phyloP scores from a whole-genome alignment of 768 basidiomycete species.

The Hygrophoropsis aurantiaca region DNA sequence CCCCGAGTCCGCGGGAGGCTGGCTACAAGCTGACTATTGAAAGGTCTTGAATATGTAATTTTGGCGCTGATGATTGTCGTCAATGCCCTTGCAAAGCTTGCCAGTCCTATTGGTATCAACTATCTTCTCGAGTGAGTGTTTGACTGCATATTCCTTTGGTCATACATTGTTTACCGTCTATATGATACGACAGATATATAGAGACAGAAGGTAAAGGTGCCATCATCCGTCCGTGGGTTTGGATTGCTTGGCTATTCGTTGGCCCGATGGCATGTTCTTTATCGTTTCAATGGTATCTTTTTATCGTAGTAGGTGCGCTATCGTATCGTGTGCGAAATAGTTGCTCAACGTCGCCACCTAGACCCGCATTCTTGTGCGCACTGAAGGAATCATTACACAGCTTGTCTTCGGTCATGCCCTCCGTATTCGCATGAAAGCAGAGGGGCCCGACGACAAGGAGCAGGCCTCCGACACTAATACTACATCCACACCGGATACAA shows the following conservation, averaged over 20 bases:
- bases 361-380: too few species aligned
- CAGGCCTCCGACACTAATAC: neutral
- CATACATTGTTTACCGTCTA: conserved; percentile 44
- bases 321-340: conserved; percentile 49
- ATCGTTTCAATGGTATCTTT: conserved; percentile 54
- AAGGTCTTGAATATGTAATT: conserved; percentile 6
- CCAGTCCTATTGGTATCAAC: too few species aligned
- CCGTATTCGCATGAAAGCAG: too few species aligned
- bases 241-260: too few species aligned
- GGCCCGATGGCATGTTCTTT: conserved; percentile 43
- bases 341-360: conserved; percentile 53
- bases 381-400: too few species aligned
- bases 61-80: conserved; percentile 8
- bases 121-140: too few species aligned
- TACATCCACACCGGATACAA: conserved; percentile 6
- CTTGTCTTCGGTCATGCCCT: too few species aligned
- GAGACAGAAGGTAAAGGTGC: too few species aligned
- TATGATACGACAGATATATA: too few species aligned
- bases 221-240: too few species aligned
- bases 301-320: conserved; percentile 31
- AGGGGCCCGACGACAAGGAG: conserved; percentile 12
- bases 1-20: too few species aligned
- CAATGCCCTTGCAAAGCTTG: conserved; percentile 43
- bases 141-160: conserved; percentile 47
- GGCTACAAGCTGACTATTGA: neutral